Evolutionary conservation across 805 yeast species (phyloP).

Genomic region (Myxozyma kluyveri): DNA sequence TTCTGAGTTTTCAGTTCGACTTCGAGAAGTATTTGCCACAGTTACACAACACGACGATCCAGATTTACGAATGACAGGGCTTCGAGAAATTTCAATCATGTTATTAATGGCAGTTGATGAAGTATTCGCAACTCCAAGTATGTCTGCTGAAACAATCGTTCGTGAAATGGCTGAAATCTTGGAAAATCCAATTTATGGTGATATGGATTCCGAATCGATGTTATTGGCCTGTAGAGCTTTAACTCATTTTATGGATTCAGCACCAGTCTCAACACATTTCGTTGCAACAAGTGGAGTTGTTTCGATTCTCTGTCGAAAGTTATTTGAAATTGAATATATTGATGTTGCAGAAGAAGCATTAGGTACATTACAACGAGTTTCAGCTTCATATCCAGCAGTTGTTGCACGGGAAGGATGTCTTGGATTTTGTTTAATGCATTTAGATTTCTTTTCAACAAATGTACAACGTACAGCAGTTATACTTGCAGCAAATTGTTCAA

Average conservation of each 20-base stretch:
- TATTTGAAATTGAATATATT: constrained; percentile 74
- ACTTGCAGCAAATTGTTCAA: constrained; percentile 69
- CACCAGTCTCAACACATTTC: constrained; percentile 58
- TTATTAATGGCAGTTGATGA: constrained; percentile 39
- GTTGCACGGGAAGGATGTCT: constrained; percentile 58
- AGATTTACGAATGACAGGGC: constrained; percentile 35
- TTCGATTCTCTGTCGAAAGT: constrained; percentile 59
- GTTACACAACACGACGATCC: constrained; percentile 35
- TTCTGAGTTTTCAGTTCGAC: constrained; percentile 34
- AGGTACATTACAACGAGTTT: constrained; percentile 46
- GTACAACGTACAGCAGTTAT: constrained; percentile 79
- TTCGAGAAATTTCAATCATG: constrained; percentile 38
- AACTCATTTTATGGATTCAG: constrained; percentile 74
- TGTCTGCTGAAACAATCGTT: constrained; percentile 60
- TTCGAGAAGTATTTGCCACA: constrained; percentile 29
- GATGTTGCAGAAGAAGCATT: constrained; percentile 91
- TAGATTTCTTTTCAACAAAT: constrained; percentile 86
- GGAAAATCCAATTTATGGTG: constrained; percentile 50
- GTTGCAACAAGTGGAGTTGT: constrained; percentile 67
- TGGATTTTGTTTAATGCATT: constrained; percentile 61
- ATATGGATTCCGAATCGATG: constrained; percentile 73
- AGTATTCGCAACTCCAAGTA: constrained; percentile 30
- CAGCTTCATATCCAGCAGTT: constrained; percentile 36
- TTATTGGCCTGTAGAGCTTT: constrained; percentile 80
- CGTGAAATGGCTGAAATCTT: constrained; percentile 56